A percentile compares a stretch with the other conserved stretches of the same genome.
These are phyloP conservation scores for Ogataea salicorniae DNA, from an alignment of 805 yeast genomes.

Conservation along the genomic window DNA sequence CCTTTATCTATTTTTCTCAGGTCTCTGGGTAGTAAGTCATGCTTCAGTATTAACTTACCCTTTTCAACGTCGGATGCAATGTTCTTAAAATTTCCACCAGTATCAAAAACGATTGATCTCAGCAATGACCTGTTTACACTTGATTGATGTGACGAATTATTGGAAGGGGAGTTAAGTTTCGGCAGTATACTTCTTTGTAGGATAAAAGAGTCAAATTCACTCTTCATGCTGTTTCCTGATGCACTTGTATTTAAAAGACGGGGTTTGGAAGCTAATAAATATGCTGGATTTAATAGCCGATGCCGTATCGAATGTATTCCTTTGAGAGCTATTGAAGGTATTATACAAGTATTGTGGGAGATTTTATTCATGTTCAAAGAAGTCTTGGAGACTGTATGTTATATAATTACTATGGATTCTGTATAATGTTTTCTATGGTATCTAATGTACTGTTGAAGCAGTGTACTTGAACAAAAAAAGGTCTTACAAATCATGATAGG, in stretches of 20 bases:
- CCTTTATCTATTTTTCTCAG: conserved; percentile 46
- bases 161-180: conserved; percentile 8
- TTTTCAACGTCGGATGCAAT: conserved; percentile 43
- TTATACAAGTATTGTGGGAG: too few species aligned
- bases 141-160: neutral
- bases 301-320: neutral
- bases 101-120: conserved; percentile 47
- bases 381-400: neutral
- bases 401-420: neutral
- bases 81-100: conserved; percentile 37
- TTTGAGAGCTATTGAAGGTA: neutral
- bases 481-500: too few species aligned
- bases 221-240: neutral
- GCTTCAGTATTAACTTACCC: conserved; percentile 37
- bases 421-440: neutral
- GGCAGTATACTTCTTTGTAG: conserved; percentile 25
- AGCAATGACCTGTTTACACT: conserved; percentile 14
- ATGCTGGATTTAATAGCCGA: neutral
- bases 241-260: too few species aligned
- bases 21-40: conserved; percentile 48
- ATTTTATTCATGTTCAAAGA: too few species aligned
- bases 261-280: neutral
- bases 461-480: too few species aligned
- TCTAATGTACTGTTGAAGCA: too few species aligned
- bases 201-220: conserved; percentile 18